Percentiles rank a stretch among this genome's conserved stretches.
These are phyloP conservation scores for Vitis hybrid DNA, from an alignment of 177 flowering plant species.

Conservation along the genomic window DNA sequence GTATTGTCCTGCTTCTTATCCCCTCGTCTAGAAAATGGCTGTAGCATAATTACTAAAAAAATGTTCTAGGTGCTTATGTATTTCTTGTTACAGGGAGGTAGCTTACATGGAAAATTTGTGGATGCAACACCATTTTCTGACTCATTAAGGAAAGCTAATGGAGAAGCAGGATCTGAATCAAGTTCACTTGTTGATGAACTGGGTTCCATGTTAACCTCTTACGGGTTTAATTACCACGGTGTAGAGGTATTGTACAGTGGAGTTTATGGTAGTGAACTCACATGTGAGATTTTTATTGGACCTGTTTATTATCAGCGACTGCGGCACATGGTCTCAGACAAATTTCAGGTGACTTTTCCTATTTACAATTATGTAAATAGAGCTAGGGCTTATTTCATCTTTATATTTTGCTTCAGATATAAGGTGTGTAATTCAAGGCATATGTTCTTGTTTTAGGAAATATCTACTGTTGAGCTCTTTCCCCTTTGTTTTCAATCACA, in stretches of 20 bases:
- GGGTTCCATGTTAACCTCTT: conserved; percentile 53
- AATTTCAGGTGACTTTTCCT: conserved; percentile 62
- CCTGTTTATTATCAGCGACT: conserved; percentile 96
- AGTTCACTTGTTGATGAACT: conserved; percentile 79
- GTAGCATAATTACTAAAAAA: background rate
- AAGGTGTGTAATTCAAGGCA: no score
- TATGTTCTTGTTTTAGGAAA: no score
- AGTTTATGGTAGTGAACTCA: conserved; percentile 76
- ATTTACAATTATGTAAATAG: background rate
- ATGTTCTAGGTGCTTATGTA: background rate
- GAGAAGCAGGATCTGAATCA: conserved; percentile 33
- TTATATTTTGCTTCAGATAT: no score
- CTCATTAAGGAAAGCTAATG: conserved; percentile 37
- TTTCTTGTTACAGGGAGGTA: conserved; percentile 61
- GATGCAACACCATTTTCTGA: conserved; percentile 89
- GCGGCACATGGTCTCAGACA: conserved; percentile 98
- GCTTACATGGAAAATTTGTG: conserved; percentile 75
- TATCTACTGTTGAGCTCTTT: no score
- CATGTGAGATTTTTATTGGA: conserved; percentile 92
- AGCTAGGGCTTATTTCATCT: no score
- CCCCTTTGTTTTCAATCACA: no score
- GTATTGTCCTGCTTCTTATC: no score
- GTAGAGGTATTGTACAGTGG: conserved; percentile 87
- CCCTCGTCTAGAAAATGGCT: no score
- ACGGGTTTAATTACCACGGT: conserved; percentile 88